These are phyloP conservation scores for Nitzschia sp. DNA, from an alignment of 108 stramenopile genomes.

Conservation along the genomic window DNA sequence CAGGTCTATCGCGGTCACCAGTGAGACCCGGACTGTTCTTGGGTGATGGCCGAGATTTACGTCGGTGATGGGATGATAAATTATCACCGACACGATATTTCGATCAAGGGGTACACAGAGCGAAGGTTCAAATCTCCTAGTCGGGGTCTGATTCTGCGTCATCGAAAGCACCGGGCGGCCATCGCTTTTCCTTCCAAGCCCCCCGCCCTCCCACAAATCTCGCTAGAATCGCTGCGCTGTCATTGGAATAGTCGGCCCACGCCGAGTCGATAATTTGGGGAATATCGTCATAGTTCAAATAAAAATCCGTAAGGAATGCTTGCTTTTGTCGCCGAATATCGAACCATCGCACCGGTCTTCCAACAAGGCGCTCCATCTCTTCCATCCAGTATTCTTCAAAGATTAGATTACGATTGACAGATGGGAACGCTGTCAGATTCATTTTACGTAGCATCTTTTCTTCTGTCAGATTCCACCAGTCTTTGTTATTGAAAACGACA, in stretches of 20 bases:
- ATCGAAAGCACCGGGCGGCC: too few species aligned
- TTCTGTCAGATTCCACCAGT: conserved; percentile 2
- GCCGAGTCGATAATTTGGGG: not conserved
- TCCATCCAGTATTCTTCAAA: conserved; percentile 37
- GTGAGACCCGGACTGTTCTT: too few species aligned
- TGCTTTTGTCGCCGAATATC: not conserved
- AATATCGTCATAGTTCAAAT: not conserved
- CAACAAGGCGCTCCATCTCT: conserved; percentile 1
- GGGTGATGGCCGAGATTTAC: too few species aligned
- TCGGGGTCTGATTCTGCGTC: too few species aligned
- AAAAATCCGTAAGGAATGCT: not conserved
- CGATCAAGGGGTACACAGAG: too few species aligned
- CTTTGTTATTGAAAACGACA: conserved; percentile 1
- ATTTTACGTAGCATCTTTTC: not conserved
- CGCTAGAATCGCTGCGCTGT: not conserved
- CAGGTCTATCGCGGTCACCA: too few species aligned
- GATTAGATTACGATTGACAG: conserved; percentile 31
- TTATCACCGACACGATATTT: too few species aligned
- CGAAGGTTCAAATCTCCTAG: too few species aligned
- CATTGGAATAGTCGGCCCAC: not conserved
- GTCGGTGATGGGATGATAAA: too few species aligned
- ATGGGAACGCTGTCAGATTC: not conserved
- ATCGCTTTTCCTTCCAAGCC: not conserved
- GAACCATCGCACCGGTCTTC: not conserved
- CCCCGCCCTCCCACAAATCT: not conserved